Base-by-base conservation (phyloP, 768 basidiomycete genomes). In the Trametes punicea region DNA sequence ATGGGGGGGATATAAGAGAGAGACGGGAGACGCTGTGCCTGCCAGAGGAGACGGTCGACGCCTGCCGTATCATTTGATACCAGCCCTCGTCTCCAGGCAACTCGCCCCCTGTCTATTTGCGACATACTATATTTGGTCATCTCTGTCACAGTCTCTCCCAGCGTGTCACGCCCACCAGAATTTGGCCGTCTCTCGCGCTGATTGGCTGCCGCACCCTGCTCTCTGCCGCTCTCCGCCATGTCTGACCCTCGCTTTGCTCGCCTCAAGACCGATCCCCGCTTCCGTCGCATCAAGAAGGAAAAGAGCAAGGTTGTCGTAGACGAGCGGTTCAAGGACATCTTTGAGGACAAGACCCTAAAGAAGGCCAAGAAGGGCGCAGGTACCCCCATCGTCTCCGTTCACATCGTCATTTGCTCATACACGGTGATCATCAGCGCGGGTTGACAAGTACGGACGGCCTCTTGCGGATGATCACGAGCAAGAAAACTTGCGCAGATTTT, bases 251-350 rank as follows among this genome's bases (percentile, higher is more conserved):
- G 96, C 20, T 99, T 98, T 70, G 81, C 88, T 18, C 78, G 90
- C 49, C 77, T 98, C 52, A 87, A 83, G 68, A 84, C 92, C 13
- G 96, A 99, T 69, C 97, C 97, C 42, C 84, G 97, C 46, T 99
- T 99, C 75, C 79, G 94, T 23, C 81, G 82, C 29, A 89, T 91
- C 2, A 90, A 84, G 69, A 91, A 87, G 71, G 83, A 86, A 31
- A 75, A 84, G 55, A 75, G 82, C 61, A 97, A 94, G 71, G 87
- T 97, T 49, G 81, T 88, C 50, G 81, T 98, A 33, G 97, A 99
- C 69, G 86, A 93, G 10, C 85, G 97, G 21, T 99, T 98, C 80
- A 91, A 88, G 70, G 74, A 78, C 51, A 79, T 97, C 18, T 83
- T 98, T 40, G 74, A 79, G 55, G 72, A 76, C 13, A 73, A 76